These are phyloP conservation scores for Nephelium lappaceum DNA, from an alignment of 345 rosid genomes.

Conservation along the genomic window DNA sequence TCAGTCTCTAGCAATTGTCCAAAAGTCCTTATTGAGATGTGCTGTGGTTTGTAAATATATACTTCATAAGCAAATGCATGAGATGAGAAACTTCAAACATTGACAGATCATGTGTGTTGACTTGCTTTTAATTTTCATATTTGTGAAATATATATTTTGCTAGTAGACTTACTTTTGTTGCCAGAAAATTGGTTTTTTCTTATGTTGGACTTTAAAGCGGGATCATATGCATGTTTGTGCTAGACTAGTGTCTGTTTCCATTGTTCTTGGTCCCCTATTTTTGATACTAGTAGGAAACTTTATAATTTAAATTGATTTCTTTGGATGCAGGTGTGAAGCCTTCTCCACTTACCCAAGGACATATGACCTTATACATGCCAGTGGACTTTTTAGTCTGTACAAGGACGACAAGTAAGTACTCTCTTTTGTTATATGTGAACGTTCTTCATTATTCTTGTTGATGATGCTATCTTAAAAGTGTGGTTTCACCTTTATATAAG, in stretches of 20 bases:
- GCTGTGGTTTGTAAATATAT: background rate
- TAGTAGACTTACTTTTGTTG: background rate
- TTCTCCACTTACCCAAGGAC: constrained; percentile 99
- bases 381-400: constrained; percentile 83
- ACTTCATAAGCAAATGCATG: background rate
- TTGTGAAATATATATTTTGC: background rate
- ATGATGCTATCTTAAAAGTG: background rate
- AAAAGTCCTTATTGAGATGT: background rate
- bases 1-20: background rate
- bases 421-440: constrained; percentile 11
- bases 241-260: background rate
- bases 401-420: constrained; percentile 76
- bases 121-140: background rate
- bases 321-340: constrained; percentile 85
- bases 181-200: background rate
- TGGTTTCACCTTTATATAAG: background rate
- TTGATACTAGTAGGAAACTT: constrained; percentile 3
- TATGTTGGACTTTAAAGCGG: constrained; percentile 10
- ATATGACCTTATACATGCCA: constrained; percentile 89
- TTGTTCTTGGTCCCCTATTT: background rate
- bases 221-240: background rate
- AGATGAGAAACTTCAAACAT: constrained; percentile 5
- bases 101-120: background rate
- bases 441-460: background rate
- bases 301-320: background rate